Evolutionary conservation across 2,329 filamentous ascomycete genomes (phyloP), one percentile per base, ranked within the genome.

Genomic region (Madurella mycetomatis): DNA sequence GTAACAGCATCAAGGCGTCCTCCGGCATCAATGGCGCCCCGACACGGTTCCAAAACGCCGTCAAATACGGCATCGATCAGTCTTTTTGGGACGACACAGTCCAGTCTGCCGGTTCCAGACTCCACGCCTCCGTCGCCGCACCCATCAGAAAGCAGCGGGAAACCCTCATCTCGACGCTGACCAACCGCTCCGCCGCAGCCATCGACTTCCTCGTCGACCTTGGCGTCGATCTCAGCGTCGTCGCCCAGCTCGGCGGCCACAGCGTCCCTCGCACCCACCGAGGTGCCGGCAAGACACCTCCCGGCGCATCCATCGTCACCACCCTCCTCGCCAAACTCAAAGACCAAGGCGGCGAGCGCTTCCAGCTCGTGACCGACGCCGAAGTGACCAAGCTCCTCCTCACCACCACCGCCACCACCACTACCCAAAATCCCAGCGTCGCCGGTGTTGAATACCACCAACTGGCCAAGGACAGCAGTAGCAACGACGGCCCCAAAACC

Each of bases 1-100:
- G 83, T 1, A 86, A 86, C 62, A 82, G 76, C 62, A 84, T 86
- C 68, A 86, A 86, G 67, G 83, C 83, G 0, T 86, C 83, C 0
- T 85, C 82, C 0, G 83, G 83, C 0, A 86, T 86, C 67, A 86
- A 85, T 59, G 83, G 81, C 7, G 81, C 81, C 0, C 75, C 76
- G 0, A 86, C 83, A 0, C 72, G 71, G 3, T 85, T 80, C 57
- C 84, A 87, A 64, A 66, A 67, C 11, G 68, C 63, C 2, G 42
- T 55, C 4, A 37, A 48, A n/a, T 50, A 63, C 41, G 58, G 65
- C 16, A 59, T 64, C 42, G 59, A 66, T 18, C 58, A 63, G 18
- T 60, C 68, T 0, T 85, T 84, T 61, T 78, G 75, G 60, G 65
- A 72, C 25, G 83, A 86, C 66, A 85, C 83, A 0, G 61, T 83